Evolutionary conservation across 139 green algal genomes (phyloP), one percentile per base, ranked within the genome.

Genomic region (Chlamydomonas incerta): DNA sequence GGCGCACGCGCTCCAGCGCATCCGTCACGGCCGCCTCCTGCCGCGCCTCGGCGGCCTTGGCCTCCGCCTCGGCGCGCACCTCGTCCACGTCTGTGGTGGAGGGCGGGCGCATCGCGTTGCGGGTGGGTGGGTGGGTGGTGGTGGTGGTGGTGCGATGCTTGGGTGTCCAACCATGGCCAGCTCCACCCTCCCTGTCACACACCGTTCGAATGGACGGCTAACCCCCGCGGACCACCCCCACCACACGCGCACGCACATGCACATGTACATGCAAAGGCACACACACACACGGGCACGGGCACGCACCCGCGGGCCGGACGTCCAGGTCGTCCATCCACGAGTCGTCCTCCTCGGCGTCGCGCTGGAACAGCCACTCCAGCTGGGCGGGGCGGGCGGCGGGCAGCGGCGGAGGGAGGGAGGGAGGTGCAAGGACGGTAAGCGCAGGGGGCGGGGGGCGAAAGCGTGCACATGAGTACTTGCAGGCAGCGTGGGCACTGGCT

Each of bases 281-380:
- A 35, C 28, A 11, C 28, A 28, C 13, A 9, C 37, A 60, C 33
- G 37, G 35, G 37, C 23, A 74, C 26, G 26, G 3, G 41, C 6
- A 21, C 70, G 70, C 33, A 71, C 74, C 74, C 28, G 74, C 34
- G 0, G 74, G 47, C 60, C 28, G 60, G 2, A 65, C 60, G 37
- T 83, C 75, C 60, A 72, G 60, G 24, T 83, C 75, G 75, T 83
- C 75, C 75, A 83, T 13, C 75, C 75, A 83, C 35, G 62, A 24
- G 28, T 72, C 75, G 41, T 72, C 75, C 26, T 83, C 75, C 37
- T 70, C 37, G 28, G 14, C 15, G 75, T 83, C 75, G 0, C 46
- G 75, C 75, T 83, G 75, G 75, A 83, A 83, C 60, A 83, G 60
- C 21, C 75, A 62, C 28, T 46, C 28, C 60, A 83, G 35, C 57